Evolutionary conservation across 805 yeast species (phyloP).

Genomic region (Monosporozyma aquatica): DNA sequence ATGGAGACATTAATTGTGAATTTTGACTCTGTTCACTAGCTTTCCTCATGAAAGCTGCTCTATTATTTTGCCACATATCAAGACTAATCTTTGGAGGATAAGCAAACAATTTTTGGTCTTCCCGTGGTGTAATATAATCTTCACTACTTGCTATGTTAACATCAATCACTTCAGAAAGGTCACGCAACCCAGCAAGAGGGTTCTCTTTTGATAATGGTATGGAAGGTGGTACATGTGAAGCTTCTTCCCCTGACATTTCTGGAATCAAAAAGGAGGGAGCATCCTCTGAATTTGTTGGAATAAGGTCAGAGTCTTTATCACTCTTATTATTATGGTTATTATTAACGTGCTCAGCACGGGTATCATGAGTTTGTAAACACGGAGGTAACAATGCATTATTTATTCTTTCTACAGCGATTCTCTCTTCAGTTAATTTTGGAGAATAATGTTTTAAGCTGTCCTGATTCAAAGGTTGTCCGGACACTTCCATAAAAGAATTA

Average conservation of each 20-base stretch:
- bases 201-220: too few relatives aligned
- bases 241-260: background rate
- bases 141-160: conserved; percentile 9
- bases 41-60: conserved; percentile 10
- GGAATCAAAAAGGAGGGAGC: conserved; percentile 9
- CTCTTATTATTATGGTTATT: background rate
- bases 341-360: too few relatives aligned
- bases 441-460: background rate
- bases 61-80: conserved; percentile 22
- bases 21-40: conserved; percentile 11
- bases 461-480: background rate
- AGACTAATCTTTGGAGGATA: conserved; percentile 15
- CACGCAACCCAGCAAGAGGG: conserved; percentile 11
- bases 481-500: background rate
- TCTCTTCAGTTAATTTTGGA: conserved; percentile 20
- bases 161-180: conserved; percentile 17
- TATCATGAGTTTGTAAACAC: conserved; percentile 7
- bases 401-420: conserved; percentile 24
- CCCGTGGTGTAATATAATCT: conserved; percentile 5
- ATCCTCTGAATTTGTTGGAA: background rate
- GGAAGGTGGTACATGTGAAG: background rate
- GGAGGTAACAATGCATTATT: conserved; percentile 29
- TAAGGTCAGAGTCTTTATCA: background rate
- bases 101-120: conserved; percentile 6
- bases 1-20: conserved; percentile 13